These are phyloP conservation scores for Cordyceps fumosorosea DNA, from an alignment of 2,329 filamentous ascomycete species.

Conservation along the genomic window DNA sequence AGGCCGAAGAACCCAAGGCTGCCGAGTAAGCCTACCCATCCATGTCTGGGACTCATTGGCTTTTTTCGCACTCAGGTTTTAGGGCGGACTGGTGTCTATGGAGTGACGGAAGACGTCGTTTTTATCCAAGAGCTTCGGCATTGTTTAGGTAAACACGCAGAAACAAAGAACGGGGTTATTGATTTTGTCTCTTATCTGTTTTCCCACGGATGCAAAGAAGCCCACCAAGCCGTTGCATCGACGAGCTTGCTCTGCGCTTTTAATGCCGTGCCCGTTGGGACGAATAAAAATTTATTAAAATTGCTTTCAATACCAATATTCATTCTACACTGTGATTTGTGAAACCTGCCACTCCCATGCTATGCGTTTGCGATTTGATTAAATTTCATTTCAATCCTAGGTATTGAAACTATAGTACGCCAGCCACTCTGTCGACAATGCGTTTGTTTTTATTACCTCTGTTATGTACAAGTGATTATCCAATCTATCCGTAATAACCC, in stretches of 20 bases:
- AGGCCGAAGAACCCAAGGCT: slow-evolving; percentile 62
- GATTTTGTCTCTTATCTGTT: slow-evolving; percentile 22
- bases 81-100: slow-evolving; percentile 56
- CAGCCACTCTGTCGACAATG: too few relatives aligned
- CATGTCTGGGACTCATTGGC: slow-evolving; percentile 22
- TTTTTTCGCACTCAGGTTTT: slow-evolving; percentile 27
- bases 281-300: slow-evolving; percentile 47
- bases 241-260: slow-evolving; percentile 48
- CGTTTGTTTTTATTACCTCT: too few relatives aligned
- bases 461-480: neutral
- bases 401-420: too few relatives aligned
- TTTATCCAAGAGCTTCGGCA: slow-evolving; percentile 44
- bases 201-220: slow-evolving; percentile 31
- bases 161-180: slow-evolving; percentile 27
- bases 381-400: too few relatives aligned
- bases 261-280: slow-evolving; percentile 49
- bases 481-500: neutral
- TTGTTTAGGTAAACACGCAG: slow-evolving; percentile 41
- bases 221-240: slow-evolving; percentile 42
- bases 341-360: neutral
- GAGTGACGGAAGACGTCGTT: slow-evolving; percentile 55
- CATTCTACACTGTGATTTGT: neutral
- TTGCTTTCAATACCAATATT: slow-evolving; percentile 23
- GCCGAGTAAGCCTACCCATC: slow-evolving; percentile 45
- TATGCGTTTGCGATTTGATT: too few relatives aligned